Evolutionary conservation across 169 alveolate species (phyloP).

Genomic region (Neospora caninum): DNA sequence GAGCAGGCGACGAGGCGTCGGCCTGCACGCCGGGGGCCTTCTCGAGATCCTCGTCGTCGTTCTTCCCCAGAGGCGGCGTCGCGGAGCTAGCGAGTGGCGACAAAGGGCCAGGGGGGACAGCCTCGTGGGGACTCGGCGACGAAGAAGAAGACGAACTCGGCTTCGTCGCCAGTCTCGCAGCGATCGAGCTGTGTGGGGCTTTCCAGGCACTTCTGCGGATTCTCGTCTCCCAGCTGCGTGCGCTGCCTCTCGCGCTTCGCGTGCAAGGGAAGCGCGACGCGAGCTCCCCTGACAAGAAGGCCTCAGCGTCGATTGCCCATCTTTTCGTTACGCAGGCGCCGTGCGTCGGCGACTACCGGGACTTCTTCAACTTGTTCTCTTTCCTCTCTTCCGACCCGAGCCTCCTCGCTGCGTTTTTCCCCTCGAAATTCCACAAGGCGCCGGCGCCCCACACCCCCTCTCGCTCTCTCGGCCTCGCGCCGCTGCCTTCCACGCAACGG

Average conservation of each 20-base stretch:
- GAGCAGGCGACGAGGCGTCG: not conserved
- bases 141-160: constrained; percentile 60
- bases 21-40: not conserved
- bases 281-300: not conserved
- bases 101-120: not conserved
- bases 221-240: constrained; percentile 49
- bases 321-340: not conserved
- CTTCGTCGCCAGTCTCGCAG: constrained; percentile 61
- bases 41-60: not conserved
- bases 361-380: not conserved
- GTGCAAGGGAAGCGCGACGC: constrained; percentile 6
- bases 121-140: not conserved
- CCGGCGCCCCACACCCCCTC: not conserved
- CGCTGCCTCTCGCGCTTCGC: constrained; percentile 42
- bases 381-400: not conserved
- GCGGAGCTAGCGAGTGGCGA: not conserved
- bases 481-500: not conserved
- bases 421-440: not conserved
- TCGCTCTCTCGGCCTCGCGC: constrained; percentile 5
- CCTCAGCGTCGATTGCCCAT: not conserved
- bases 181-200: constrained; percentile 66
- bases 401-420: not conserved
- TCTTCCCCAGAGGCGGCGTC: not conserved
- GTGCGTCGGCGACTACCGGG: not conserved
- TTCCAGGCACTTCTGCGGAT: constrained; percentile 55